A percentile compares a stretch with the other conserved stretches of the same genome.
Evolutionary conservation across 2,329 filamentous ascomycete genomes (phyloP).

Genomic region (Fusarium fracticaudum): DNA sequence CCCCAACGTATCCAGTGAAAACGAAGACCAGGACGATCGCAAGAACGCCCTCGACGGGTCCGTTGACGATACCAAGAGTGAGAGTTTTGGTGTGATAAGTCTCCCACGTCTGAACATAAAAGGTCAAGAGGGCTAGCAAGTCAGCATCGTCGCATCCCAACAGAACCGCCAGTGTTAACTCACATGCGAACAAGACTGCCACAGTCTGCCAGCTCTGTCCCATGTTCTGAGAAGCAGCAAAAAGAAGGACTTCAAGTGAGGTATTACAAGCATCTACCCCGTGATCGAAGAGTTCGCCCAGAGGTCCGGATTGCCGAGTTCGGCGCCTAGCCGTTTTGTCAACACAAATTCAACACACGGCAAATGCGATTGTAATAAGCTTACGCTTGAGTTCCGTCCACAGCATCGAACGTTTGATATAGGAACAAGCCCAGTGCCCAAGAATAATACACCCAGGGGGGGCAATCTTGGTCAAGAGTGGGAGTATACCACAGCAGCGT

Average conservation of each 20-base stretch:
- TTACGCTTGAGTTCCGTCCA: conserved; percentile 92
- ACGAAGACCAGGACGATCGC: conserved; percentile 84
- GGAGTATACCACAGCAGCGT: conserved; percentile 97
- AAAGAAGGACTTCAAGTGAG: conserved; percentile 90
- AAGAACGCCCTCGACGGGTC: conserved; percentile 93
- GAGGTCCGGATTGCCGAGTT: conserved; percentile 89
- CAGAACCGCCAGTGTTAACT: conserved; percentile 42
- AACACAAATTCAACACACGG: background rate
- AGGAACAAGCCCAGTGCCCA: conserved; percentile 92
- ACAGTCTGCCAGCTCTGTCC: conserved; percentile 93
- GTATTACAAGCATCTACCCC: conserved; percentile 98
- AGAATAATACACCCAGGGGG: conserved; percentile 91
- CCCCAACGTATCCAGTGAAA: conserved; percentile 84
- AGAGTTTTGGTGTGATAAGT: conserved; percentile 98
- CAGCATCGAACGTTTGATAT: conserved; percentile 98
- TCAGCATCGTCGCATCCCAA: conserved; percentile 1
- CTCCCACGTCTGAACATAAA: conserved; percentile 99
- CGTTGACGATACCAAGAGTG: conserved; percentile 90
- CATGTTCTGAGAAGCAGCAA: conserved; percentile 91
- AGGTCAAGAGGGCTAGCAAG: conserved; percentile 81
- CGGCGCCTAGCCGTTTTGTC: conserved; percentile 67
- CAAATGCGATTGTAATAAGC: conserved; percentile 47
- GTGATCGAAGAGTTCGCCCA: conserved; percentile 97
- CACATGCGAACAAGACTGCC: conserved; percentile 82
- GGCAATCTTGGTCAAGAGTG: conserved; percentile 92